These are phyloP conservation scores for Neurospora cerealis DNA, from an alignment of 495 filamentous ascomycete species.

Conservation along the genomic window DNA sequence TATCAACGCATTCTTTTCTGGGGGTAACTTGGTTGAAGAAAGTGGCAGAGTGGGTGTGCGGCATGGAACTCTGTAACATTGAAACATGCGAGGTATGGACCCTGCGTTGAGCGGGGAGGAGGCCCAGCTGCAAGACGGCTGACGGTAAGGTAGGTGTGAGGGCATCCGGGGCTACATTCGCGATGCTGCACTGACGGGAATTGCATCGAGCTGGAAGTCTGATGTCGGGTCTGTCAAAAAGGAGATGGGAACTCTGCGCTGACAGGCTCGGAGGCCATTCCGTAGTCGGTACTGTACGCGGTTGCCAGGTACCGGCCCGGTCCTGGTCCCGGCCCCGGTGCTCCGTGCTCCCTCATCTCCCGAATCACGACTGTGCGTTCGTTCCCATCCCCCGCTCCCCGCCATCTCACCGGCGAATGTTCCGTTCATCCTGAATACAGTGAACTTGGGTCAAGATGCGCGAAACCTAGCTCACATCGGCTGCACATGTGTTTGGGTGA, in stretches of 20 bases:
- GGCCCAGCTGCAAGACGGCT: neutral
- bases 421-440: neutral
- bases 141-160: neutral
- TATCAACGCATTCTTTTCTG: neutral
- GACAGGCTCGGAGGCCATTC: neutral
- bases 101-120: neutral
- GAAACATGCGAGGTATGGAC: neutral
- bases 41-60: neutral
- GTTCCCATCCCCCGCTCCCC: neutral
- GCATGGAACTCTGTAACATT: neutral
- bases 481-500: neutral
- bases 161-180: neutral
- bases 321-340: neutral
- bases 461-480: neutral
- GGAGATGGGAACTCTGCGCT: neutral
- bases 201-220: neutral
- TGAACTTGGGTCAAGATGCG: neutral
- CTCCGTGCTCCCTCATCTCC: neutral
- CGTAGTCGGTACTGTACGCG: neutral
- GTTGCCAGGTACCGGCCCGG: neutral
- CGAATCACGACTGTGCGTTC: neutral
- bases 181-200: neutral
- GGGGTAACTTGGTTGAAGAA: neutral
- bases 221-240: neutral
- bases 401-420: neutral